Percentiles rank a stretch among this genome's conserved stretches.
phyloP scores from a whole-genome alignment of 2,329 filamentous ascomycete species.

The Fusarium brachygibbosum region DNA sequence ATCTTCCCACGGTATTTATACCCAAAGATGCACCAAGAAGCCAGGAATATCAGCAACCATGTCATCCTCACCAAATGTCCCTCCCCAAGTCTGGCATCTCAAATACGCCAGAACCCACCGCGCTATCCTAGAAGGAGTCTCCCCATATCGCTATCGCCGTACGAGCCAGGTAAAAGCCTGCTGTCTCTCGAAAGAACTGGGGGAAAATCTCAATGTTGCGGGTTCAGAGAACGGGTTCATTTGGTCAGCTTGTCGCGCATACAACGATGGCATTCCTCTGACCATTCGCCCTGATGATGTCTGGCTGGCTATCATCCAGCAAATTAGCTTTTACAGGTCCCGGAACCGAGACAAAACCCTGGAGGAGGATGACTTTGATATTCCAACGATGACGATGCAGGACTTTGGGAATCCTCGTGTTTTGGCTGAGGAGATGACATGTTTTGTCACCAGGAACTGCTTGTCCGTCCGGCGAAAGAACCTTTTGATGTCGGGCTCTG shows the following conservation, averaged over 20 bases:
- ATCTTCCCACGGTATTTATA: no score
- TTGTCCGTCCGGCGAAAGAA: background rate
- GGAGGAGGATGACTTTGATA: background rate
- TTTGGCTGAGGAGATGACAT: background rate
- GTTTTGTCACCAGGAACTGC: background rate
- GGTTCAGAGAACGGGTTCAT: background rate
- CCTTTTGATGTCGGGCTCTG: background rate
- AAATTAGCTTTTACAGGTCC: background rate
- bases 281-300: background rate
- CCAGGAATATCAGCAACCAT: background rate
- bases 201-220: rapidly evolving
- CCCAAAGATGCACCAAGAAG: no score
- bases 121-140: background rate
- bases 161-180: rapidly evolving
- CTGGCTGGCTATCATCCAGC: background rate
- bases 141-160: background rate
- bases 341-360: background rate
- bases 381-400: background rate
- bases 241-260: background rate
- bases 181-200: rapidly evolving
- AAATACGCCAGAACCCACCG: background rate
- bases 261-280: background rate
- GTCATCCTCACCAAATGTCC: background rate
- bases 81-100: background rate
- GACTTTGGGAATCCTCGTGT: rapidly evolving